phyloP scores from a whole-genome alignment of 345 rosid species.

The Streptanthus diversifolius region DNA sequence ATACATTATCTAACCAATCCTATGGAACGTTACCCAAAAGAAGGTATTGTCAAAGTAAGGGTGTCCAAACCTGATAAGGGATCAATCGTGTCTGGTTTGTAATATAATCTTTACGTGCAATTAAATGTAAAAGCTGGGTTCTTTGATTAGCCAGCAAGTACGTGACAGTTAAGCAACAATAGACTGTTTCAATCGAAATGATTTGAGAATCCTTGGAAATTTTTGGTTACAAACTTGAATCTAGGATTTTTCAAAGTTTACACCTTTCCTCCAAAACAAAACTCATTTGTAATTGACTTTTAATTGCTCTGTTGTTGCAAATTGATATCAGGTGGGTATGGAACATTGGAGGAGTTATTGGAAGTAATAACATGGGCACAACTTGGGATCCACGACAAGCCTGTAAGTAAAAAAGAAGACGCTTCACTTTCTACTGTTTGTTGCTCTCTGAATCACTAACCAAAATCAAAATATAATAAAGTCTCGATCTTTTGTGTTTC shows the following conservation, averaged over 20 bases:
- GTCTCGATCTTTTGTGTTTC: constrained; percentile 10
- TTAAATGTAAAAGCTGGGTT: not conserved
- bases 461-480: not conserved
- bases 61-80: not conserved
- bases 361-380: constrained; percentile 97
- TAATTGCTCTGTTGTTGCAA: constrained; percentile 9
- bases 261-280: constrained; percentile 12
- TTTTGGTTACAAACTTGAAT: not conserved
- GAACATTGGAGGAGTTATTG: constrained; percentile 80
- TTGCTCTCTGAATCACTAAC: constrained; percentile 9
- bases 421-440: constrained; percentile 17
- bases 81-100: not conserved
- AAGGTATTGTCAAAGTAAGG: not conserved
- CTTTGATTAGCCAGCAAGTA: not conserved
- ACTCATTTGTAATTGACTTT: not conserved
- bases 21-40: not conserved
- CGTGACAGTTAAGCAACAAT: not conserved
- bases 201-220: not conserved
- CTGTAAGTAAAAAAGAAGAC: constrained; percentile 43
- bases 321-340: constrained; percentile 76
- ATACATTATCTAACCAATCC: not conserved
- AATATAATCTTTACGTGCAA: not conserved
- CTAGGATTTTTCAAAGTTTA: not conserved
- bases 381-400: constrained; percentile 92
- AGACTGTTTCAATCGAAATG: not conserved